Percentiles rank a stretch among this genome's conserved stretches.
Evolutionary conservation across 306 rosid genomes (phyloP).

Genomic region (Trifolium repens): DNA sequence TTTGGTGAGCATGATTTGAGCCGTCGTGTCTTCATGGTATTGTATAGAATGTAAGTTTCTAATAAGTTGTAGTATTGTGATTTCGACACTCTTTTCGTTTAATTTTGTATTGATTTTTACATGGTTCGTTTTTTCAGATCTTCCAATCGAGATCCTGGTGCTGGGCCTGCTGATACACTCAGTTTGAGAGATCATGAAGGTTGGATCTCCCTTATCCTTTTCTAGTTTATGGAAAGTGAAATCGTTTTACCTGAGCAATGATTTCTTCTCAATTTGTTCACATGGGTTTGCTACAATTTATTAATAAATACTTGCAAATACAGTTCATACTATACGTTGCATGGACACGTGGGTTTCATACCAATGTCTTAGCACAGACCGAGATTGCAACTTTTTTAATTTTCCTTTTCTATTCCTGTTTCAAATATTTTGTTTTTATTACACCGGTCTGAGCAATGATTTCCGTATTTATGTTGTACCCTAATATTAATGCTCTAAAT

Average conservation of each 20-base stretch:
- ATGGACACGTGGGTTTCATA: constrained; percentile 11
- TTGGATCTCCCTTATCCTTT: constrained; percentile 49
- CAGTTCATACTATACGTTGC: not conserved
- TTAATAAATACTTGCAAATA: not conserved
- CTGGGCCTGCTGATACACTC: constrained; percentile 73
- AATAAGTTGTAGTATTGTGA: constrained; percentile 24
- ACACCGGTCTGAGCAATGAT: not conserved
- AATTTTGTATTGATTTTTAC: constrained; percentile 9
- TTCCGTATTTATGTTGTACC: not conserved
- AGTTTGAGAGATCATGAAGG: constrained; percentile 84
- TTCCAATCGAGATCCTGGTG: constrained; percentile 88
- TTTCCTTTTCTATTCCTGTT: constrained; percentile 8
- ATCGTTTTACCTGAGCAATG: constrained; percentile 5
- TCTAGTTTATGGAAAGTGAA: constrained; percentile 28
- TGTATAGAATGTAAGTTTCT: constrained; percentile 88
- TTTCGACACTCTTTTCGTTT: not conserved
- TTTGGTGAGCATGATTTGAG: constrained; percentile 86
- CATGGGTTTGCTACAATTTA: not conserved
- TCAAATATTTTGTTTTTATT: constrained; percentile 13
- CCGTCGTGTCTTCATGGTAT: constrained; percentile 90
- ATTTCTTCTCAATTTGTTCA: constrained; percentile 4
- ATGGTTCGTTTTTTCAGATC: constrained; percentile 60
- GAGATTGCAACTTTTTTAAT: constrained; percentile 12
- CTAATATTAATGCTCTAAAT: not conserved
- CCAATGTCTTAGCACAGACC: not conserved